These are phyloP conservation scores for Xylariaceae sp. DNA, from an alignment of 2,329 filamentous ascomycete species.

Conservation along the genomic window DNA sequence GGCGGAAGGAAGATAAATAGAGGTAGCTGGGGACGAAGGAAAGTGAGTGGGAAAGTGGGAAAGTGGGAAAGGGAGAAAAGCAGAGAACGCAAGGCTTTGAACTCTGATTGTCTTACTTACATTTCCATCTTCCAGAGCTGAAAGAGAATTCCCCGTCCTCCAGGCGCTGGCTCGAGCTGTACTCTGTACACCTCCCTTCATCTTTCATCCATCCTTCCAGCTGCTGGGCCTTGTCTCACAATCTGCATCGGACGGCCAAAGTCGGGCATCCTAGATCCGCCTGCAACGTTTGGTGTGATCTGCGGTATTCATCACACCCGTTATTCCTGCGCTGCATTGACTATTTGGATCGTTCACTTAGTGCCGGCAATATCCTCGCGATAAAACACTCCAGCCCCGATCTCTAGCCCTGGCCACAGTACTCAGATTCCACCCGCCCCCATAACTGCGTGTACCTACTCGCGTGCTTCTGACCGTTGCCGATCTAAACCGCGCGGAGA, in stretches of 20 bases:
- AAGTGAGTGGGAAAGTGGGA: background rate
- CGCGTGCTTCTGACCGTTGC: constrained; percentile 12
- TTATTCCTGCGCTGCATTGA: constrained; percentile 8
- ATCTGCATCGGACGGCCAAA: constrained; percentile 16
- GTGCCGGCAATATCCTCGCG: constrained; percentile 1
- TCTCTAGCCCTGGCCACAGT: background rate
- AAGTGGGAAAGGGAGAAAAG: background rate
- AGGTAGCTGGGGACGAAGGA: background rate
- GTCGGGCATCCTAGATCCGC: constrained; percentile 18
- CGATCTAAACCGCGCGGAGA: constrained; percentile 17
- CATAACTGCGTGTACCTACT: constrained; percentile 7
- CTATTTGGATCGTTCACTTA: constrained; percentile 5
- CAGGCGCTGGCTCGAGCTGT: background rate
- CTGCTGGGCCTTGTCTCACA: constrained; percentile 22
- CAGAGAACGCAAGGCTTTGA: background rate
- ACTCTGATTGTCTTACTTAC: constrained; percentile 3
- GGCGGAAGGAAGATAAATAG: background rate
- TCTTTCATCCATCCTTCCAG: constrained; percentile 14
- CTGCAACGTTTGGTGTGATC: constrained; percentile 17
- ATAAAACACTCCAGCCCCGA: background rate
- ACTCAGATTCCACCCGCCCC: constrained; percentile 2
- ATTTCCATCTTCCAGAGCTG: constrained; percentile 3
- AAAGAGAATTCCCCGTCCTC: background rate
- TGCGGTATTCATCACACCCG: constrained; percentile 14
- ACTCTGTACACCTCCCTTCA: constrained; percentile 7